These are phyloP conservation scores for Pyrenophora seminiperda DNA, from an alignment of 2,329 filamentous ascomycete species.

Conservation along the genomic window DNA sequence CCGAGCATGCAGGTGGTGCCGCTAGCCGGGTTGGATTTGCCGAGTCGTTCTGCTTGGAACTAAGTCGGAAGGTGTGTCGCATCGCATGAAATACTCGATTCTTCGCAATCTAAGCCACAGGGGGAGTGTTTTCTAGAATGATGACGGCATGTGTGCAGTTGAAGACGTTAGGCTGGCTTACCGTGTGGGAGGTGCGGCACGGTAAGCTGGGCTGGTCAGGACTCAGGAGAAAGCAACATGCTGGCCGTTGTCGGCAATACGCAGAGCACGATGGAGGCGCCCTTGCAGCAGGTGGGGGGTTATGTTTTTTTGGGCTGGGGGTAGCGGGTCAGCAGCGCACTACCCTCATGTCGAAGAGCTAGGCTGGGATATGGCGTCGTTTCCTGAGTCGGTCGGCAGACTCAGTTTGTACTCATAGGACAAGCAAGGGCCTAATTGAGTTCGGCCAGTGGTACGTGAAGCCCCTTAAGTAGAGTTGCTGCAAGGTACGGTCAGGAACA, in stretches of 20 bases:
- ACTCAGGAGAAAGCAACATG: not conserved
- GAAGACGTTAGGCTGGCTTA: slow-evolving; percentile 28
- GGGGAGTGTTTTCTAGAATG: slow-evolving; percentile 38
- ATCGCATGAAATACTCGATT: slow-evolving; percentile 35
- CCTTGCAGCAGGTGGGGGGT: slow-evolving; percentile 12
- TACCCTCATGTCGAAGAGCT: slow-evolving; percentile 8
- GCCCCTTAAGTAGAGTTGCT: slow-evolving; percentile 43
- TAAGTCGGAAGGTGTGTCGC: slow-evolving; percentile 35
- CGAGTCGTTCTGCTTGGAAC: slow-evolving; percentile 4
- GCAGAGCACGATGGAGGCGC: slow-evolving; percentile 5
- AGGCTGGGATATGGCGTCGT: slow-evolving; percentile 23
- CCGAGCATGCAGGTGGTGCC: slow-evolving; percentile 7
- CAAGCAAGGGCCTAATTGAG: slow-evolving; percentile 32
- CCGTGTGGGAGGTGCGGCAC: slow-evolving; percentile 34
- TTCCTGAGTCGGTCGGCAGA: slow-evolving; percentile 29
- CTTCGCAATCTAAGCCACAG: slow-evolving; percentile 28
- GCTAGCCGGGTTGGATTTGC: slow-evolving; percentile 11
- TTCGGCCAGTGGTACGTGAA: slow-evolving; percentile 33
- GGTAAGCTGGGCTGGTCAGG: slow-evolving; percentile 1
- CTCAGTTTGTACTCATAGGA: slow-evolving; percentile 33
- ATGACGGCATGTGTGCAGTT: slow-evolving; percentile 35
- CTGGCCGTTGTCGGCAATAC: slow-evolving; percentile 1
- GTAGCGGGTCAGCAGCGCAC: slow-evolving; percentile 6
- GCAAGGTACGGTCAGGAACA: slow-evolving; percentile 44
- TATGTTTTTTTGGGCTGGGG: slow-evolving; percentile 10